Evolutionary conservation across 2,329 filamentous ascomycete species (phyloP), one percentile per base, ranked within the genome.

Genomic region (Colletotrichum sp.): DNA sequence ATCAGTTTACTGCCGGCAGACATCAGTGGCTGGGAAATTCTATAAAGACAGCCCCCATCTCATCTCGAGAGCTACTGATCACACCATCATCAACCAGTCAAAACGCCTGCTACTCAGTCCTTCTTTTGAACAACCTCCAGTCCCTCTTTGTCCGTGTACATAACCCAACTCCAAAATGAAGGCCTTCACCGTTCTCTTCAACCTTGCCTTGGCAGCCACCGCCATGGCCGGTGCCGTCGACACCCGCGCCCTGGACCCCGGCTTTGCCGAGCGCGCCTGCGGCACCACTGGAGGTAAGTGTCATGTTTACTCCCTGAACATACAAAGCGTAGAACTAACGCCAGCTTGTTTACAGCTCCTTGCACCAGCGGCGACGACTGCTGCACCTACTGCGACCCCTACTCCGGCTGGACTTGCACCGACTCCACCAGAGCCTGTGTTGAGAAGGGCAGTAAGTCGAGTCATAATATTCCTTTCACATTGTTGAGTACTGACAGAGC

Each of bases 321-420:
- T 16, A 6, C 30, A 12, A 16, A 9, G 18, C n/a, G 2, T 27
- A 5, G 10, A 18, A 36, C 66, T 56, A n/a, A 68, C 22, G 22
- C 22, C 22, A 3, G 6, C 48, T 13, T 3, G 13, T 66, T 67
- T 22, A 27, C 8, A 68, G 66, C 66, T 28, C 66, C 66, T 36
- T 68, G 66, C 66, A 68, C 30, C 7, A 68, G 15, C 48, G 66
- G 66, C 48, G 48, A 58, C n/a, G 66, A 68, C 22, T 68, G 66
- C 66, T 68, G 66, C 66, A 58, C 48, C 66, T 68, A 68, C 66
- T 68, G 66, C 66, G 66, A 68, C n/a, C 66, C 66, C n/a, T 39
- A 39, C 30, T 36, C 66, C 22, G 66, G 66, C 15, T 58, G 48
- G 48, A 67, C 28, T 16, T 68, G 66, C 48, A 36, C 30, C 6